Evolutionary conservation across 805 yeast genomes (phyloP), one percentile per base, ranked within the genome.

Genomic region (Schwanniomyces vanrijiae): DNA sequence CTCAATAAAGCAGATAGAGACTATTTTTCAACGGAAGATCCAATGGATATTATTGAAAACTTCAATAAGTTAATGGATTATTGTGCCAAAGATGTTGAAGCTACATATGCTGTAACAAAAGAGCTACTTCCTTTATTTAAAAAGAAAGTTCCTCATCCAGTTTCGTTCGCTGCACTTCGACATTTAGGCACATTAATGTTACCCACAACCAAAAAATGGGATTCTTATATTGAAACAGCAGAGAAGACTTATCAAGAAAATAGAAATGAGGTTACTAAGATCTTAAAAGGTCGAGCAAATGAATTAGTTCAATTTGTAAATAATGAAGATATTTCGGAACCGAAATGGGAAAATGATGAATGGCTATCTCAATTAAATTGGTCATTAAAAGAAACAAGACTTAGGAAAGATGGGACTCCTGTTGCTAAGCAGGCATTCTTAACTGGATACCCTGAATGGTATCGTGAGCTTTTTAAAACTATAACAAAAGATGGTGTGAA

Each of bases 361-460:
- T 95, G 99, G 99, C 71, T 91, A 34, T 73, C 76, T 2, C 99
- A 95, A 64, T 71, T 94, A 47, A 90, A 94, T 63, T 94, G 99
- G 99, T 78, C 82, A 0, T 69, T 85, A 1, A 73, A 73, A 26
- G 85, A 87, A 1, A 62, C 77, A 0, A 76, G 82, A 44, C 52
- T 82, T 37, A 88, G 84, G 11, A 89, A 89, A 59, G 73, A 78
- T 33, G 96, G 94, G 2, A 68, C 66, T 3, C 88, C 89, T 1
- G 76, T 71, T 20, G 87, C 88, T 45, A 82, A 79, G 21, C 96
- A 89, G 63, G 76, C 77, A 1, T 90, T 81, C 55, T 60, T 89
- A 40, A 95, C 96, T 0, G 98, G 97, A 0, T 89, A 77, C 56
- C 99, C 99, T 0, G 86, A 86, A 54, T 94, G 99, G 99, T 95